phyloP scores from a whole-genome alignment of 306 rosid species.

The Acacia crassicarpa region DNA sequence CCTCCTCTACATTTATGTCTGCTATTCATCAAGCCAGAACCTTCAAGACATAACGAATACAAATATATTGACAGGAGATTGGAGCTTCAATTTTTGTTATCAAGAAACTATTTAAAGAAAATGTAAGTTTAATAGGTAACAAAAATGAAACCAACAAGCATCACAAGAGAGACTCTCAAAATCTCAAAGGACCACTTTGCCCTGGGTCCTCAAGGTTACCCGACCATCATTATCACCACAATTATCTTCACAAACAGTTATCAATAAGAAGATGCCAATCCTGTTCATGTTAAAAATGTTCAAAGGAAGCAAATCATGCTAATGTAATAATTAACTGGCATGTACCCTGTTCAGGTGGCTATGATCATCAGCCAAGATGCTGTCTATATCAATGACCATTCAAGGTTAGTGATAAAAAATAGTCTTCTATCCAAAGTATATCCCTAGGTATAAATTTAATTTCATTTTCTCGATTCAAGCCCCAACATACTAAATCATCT shows the following conservation, averaged over 20 bases:
- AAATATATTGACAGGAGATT: neutral
- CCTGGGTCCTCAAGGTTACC: neutral
- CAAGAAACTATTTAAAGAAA: neutral
- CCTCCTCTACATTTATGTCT: neutral
- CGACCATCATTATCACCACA: neutral
- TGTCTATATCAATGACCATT: slow-evolving; percentile 10
- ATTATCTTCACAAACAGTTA: slow-evolving; percentile 4
- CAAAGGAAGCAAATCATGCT: slow-evolving; percentile 8
- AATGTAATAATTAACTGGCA: neutral
- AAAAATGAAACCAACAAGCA: neutral
- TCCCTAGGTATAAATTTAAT: neutral
- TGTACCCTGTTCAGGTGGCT: neutral
- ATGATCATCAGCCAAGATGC: neutral
- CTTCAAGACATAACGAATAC: neutral
- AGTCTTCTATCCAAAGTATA: neutral
- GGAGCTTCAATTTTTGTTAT: neutral
- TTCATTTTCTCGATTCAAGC: slow-evolving; percentile 3
- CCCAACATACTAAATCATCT: slow-evolving; percentile 1
- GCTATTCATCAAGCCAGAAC: neutral
- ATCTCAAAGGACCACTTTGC: neutral
- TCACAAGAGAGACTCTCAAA: neutral
- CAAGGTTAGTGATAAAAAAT: neutral
- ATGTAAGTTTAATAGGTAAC: neutral
- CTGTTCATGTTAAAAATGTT: neutral
- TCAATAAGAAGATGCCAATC: neutral